phyloP scores from a whole-genome alignment of 345 rosid species.

The Pelargonium nanum region DNA sequence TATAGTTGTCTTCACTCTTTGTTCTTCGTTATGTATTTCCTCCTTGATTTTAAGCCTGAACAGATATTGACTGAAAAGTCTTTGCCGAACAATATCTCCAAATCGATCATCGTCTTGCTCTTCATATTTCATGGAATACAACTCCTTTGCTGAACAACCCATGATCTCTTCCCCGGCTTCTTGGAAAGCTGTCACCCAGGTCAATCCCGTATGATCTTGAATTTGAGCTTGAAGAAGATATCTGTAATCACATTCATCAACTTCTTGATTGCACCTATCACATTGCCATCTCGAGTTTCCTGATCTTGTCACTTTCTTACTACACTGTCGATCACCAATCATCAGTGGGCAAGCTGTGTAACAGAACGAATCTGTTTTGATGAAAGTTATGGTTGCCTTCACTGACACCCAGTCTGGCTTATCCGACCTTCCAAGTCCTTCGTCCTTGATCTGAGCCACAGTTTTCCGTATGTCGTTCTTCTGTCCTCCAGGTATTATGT shows the following conservation, averaged over 20 bases:
- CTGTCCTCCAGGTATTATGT: conserved; percentile 37
- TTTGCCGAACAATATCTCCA: conserved; percentile 32
- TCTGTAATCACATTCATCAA: conserved; percentile 75
- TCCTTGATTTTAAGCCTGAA: conserved; percentile 81
- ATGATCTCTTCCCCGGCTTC: conserved; percentile 76
- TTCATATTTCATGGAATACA: conserved; percentile 53
- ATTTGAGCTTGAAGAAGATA: conserved; percentile 85
- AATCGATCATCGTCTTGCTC: conserved; percentile 49
- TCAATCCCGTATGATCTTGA: conserved; percentile 74
- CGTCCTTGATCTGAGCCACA: conserved; percentile 70
- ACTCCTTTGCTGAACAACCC: conserved; percentile 62
- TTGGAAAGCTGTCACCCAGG: conserved; percentile 87
- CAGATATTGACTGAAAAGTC: conserved; percentile 48
- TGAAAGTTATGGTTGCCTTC: conserved; percentile 52
- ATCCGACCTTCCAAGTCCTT: conserved; percentile 85
- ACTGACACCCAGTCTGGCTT: conserved; percentile 85
- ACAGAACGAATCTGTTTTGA: conserved; percentile 71
- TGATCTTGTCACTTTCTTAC: conserved; percentile 56
- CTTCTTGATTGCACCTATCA: conserved; percentile 82
- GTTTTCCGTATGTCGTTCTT: conserved; percentile 60
- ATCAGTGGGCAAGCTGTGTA: conserved; percentile 84
- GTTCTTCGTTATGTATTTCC: conserved; percentile 75
- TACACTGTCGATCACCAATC: conserved; percentile 82
- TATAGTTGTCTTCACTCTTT: conserved; percentile 62
- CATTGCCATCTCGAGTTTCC: conserved; percentile 60